phyloP scores from a whole-genome alignment of 176 grass and related monocot genomes.

The Ensete ventricosum region DNA sequence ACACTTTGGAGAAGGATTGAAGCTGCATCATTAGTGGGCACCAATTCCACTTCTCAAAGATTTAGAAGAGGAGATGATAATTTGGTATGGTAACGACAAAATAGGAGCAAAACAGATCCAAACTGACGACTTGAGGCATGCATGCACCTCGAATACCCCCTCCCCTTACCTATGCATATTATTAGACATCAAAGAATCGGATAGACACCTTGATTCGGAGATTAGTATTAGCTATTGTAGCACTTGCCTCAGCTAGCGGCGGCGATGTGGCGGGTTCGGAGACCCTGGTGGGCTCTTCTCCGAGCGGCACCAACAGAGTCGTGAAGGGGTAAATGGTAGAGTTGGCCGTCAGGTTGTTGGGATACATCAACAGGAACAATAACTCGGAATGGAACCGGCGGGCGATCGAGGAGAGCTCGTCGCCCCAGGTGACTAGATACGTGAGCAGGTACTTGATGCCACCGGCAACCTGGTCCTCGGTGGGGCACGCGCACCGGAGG shows the following conservation, averaged over 20 bases:
- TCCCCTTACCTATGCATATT: no score
- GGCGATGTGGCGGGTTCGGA: not conserved
- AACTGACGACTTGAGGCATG: no score
- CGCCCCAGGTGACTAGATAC: slow-evolving; percentile 46
- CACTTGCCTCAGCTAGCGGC: not conserved
- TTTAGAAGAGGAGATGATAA: no score
- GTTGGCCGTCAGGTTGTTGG: slow-evolving; percentile 34
- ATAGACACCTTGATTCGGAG: not conserved
- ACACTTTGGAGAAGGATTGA: no score
- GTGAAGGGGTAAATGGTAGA: slow-evolving; percentile 55
- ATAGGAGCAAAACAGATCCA: no score
- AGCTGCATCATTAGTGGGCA: no score
- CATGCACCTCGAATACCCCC: no score
- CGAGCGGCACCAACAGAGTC: slow-evolving; percentile 61
- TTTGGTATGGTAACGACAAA: no score
- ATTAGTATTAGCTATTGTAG: not conserved
- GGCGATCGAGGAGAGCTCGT: slow-evolving; percentile 27
- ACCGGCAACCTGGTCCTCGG: slow-evolving; percentile 25
- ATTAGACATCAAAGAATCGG: no score
- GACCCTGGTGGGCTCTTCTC: slow-evolving; percentile 25
- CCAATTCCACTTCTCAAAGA: no score
- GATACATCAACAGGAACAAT: slow-evolving; percentile 27
- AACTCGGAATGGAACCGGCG: slow-evolving; percentile 28
- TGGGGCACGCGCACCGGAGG: slow-evolving; percentile 70
- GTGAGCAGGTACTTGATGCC: slow-evolving; percentile 45